These are phyloP conservation scores for Typha latifolia DNA, from an alignment of 176 grass and related monocot species.

Conservation along the genomic window DNA sequence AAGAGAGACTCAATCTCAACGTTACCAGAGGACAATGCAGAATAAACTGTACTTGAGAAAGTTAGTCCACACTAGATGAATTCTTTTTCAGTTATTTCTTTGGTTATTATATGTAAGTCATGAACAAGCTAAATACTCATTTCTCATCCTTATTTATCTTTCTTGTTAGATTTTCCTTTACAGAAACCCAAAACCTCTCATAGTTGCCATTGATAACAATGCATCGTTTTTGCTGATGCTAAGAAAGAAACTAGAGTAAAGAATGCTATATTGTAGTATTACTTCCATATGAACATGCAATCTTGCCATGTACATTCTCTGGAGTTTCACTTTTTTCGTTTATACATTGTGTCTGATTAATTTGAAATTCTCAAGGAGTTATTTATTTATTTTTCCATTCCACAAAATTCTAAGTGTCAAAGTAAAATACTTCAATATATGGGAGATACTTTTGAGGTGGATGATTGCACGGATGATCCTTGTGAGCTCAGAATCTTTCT, in stretches of 20 bases:
- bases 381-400: no score
- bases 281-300: neutral
- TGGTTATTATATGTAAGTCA: no score
- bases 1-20: slow-evolving; percentile 52
- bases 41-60: neutral
- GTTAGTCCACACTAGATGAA: neutral
- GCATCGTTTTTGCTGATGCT: neutral
- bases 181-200: neutral
- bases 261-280: neutral
- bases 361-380: no score
- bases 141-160: neutral
- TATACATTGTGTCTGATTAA: no score
- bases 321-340: no score
- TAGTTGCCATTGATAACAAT: neutral
- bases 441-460: no score
- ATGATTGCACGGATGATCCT: no score
- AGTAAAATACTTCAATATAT: no score
- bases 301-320: no score
- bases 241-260: no score
- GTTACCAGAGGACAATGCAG: slow-evolving; percentile 36
- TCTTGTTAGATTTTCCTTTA: neutral
- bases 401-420: no score
- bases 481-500: no score
- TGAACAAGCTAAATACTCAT: neutral
- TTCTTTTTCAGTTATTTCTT: neutral